Conservation (phyloP, 768 basidiomycete genomes). For the Boletus reticulatus region DNA sequence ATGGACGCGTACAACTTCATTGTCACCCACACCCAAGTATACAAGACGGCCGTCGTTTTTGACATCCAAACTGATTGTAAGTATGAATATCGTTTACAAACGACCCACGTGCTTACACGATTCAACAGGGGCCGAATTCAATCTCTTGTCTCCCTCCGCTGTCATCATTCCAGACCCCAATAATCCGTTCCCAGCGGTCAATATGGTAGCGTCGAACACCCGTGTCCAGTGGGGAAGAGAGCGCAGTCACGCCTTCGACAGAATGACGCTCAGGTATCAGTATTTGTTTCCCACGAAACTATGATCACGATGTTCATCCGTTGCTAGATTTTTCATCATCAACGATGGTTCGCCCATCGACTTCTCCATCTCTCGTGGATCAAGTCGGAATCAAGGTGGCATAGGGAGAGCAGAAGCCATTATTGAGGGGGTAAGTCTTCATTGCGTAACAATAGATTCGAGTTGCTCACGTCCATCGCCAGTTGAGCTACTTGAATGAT, state of each 20-base stretch:
- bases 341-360: slow-evolving; percentile 8
- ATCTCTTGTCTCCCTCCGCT: slow-evolving; percentile 4
- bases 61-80: slow-evolving; percentile 11
- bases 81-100: neutral
- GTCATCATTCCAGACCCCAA: neutral
- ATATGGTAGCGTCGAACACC: slow-evolving; percentile 4
- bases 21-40: neutral
- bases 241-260: neutral
- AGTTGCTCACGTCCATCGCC: neutral
- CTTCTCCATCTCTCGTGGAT: slow-evolving; percentile 6
- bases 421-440: neutral
- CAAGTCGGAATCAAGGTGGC: no score
- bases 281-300: no score
- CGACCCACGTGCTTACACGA: neutral
- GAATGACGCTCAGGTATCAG: slow-evolving; percentile 2
- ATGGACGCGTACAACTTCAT: slow-evolving; percentile 4
- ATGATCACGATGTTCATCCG: neutral
- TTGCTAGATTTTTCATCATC: slow-evolving; percentile 2
- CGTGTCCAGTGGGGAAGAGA: slow-evolving; percentile 10
- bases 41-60: neutral
- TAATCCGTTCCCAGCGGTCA: neutral
- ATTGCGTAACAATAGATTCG: neutral
- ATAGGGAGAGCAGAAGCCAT: neutral
- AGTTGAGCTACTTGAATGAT: neutral
- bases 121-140: slow-evolving; percentile 6